Conservation (phyloP, 129 eudicot species). For the Flaveria brownii region DNA sequence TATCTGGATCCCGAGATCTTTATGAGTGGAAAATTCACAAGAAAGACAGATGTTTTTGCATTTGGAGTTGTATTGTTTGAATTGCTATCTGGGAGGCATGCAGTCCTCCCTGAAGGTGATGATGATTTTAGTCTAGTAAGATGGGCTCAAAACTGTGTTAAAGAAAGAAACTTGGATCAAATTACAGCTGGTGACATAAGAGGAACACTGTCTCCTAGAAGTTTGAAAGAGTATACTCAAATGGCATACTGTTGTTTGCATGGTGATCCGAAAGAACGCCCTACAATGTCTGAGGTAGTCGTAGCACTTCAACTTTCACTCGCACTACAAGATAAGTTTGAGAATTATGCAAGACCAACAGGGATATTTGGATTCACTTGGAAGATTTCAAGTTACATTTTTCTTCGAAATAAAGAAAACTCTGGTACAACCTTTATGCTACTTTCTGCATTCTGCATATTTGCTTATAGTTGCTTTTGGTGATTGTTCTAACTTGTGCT, state of each 20-base stretch:
- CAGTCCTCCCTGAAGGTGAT: constrained; percentile 4
- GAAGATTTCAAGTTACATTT: constrained; percentile 4
- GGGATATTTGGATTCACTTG: constrained; percentile 2
- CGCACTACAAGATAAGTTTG: constrained; percentile 15
- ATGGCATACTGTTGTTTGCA: constrained; percentile 27
- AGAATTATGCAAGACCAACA: not conserved
- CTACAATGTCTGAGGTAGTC: constrained; percentile 34
- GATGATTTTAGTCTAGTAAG: constrained; percentile 25
- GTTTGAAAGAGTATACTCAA: constrained; percentile 23
- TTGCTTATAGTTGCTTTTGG: not conserved
- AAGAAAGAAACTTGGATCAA: not conserved
- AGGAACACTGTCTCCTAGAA: not conserved
- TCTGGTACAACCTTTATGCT: not conserved
- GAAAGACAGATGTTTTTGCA: constrained; percentile 31
- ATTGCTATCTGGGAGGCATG: constrained; percentile 29
- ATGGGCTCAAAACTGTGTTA: constrained; percentile 26
- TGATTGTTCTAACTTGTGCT: not conserved
- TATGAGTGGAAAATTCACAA: constrained; percentile 8
- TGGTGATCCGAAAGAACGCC: constrained; percentile 17
- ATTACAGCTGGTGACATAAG: constrained; percentile 7
- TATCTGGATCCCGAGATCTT: constrained; percentile 25
- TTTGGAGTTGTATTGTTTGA: constrained; percentile 37
- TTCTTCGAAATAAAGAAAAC: not conserved
- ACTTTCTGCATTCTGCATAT: not conserved
- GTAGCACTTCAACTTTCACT: constrained; percentile 7